Percentiles rank a stretch among this genome's conserved stretches.
phyloP scores from a whole-genome alignment of 257 asterid species.

The Forsythia suspensa region DNA sequence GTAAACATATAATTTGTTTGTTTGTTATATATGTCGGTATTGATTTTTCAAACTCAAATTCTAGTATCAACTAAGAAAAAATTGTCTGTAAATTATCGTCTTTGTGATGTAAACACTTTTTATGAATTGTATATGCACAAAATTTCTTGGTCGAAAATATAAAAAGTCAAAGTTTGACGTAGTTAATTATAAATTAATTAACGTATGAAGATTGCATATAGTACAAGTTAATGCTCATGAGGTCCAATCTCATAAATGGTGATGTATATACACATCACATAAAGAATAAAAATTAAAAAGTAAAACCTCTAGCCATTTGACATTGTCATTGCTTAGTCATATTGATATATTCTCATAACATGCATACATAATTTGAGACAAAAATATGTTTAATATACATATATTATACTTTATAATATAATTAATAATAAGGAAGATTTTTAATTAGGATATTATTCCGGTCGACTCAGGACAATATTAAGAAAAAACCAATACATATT shows the following conservation, averaged over 20 bases:
- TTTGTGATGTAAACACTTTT: not conserved
- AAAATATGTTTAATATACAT: not conserved
- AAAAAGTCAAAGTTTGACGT: too few species aligned
- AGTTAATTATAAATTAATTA: too few species aligned
- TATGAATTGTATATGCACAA: not conserved
- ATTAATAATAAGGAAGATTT: too few species aligned
- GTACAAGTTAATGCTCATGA: not conserved
- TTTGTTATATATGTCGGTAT: too few species aligned
- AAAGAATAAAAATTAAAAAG: not conserved
- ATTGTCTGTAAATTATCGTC: not conserved
- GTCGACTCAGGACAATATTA: not conserved
- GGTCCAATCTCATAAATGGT: not conserved
- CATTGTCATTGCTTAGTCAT: not conserved
- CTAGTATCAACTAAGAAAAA: not conserved
- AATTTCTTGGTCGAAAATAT: not conserved
- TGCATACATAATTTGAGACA: not conserved
- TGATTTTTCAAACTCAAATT: not conserved
- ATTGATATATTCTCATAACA: not conserved
- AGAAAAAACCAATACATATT: too few species aligned
- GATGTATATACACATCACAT: not conserved
- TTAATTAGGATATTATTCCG: not conserved
- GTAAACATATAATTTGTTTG: not conserved
- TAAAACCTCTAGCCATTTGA: not conserved
- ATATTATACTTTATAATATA: too few species aligned
- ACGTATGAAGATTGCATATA: not conserved